Conservation (phyloP, 148 eudicot genomes). For the Amaranthus hypochondriacus region DNA sequence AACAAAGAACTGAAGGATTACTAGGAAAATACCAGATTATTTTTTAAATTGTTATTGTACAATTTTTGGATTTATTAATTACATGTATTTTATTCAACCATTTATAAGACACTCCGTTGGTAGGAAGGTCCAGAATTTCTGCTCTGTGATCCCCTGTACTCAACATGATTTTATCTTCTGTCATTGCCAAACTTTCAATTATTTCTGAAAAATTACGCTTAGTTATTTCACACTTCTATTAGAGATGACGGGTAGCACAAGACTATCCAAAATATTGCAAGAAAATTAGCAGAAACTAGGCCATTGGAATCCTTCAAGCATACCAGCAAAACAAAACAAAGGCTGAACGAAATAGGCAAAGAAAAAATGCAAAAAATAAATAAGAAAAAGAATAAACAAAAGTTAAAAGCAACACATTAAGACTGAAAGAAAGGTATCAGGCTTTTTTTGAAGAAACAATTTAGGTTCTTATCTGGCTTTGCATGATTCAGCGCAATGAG, state of each 20-base stretch:
- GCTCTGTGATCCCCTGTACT: background rate
- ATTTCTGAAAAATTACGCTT: background rate
- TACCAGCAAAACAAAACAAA: background rate
- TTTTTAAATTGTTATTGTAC: background rate
- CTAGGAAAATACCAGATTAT: background rate
- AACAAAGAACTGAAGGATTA: slow-evolving; percentile 38
- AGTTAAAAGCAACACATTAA: slow-evolving; percentile 6
- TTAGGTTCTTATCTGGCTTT: slow-evolving; percentile 22
- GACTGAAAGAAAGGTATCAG: slow-evolving; percentile 22
- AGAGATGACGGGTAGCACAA: background rate
- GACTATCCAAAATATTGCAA: too few relatives aligned
- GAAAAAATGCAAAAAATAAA: background rate
- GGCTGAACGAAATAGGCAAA: background rate
- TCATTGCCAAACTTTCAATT: background rate
- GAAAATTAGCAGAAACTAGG: too few relatives aligned
- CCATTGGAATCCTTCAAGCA: background rate
- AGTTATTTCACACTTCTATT: background rate
- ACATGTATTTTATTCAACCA: slow-evolving; percentile 13
- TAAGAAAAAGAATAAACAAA: background rate
- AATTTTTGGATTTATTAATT: slow-evolving; percentile 17
- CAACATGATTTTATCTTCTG: background rate
- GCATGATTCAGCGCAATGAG: slow-evolving; percentile 26
- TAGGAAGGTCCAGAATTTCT: slow-evolving; percentile 1
- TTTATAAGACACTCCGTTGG: background rate
- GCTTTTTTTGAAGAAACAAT: slow-evolving; percentile 4